Base-by-base conservation (phyloP, 208 protist genomes). In the Wallacemonas collosoma region DNA sequence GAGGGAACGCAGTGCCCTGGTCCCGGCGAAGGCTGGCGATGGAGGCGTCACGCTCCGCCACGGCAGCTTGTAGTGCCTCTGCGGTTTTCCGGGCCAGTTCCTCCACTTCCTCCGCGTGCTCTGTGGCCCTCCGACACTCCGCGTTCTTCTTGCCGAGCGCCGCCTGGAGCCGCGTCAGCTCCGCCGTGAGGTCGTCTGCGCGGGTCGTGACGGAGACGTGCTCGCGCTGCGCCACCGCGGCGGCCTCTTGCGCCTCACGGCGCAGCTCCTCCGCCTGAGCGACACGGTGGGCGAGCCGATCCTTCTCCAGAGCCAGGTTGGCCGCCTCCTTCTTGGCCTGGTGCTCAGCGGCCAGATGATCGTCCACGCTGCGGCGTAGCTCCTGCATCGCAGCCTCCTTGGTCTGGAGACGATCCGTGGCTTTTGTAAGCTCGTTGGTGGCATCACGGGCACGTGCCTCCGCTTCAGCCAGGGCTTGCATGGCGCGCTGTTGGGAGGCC, bases 51-150 rank as follows among this genome's bases (percentile, higher is more conserved):
- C 80, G 88, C 7, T 61, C 51, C n/a, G 68, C 41, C 39, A 91
- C 15, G 45, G 73, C 68, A 54, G 60, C 61, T 44, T 77, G 81
- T 11, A 93, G 71, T 47, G 90, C 85, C 66, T 88, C 81, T 17
- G 79, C 68, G 11, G 78, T 88, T 36, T 71, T 63, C 40, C 80
- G 75, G 38, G 86, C 83, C n/a, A 88, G 70, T 56, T 62, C 66
- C 73, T 93, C 88, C 48, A 87, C 84, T 43, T 89, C 83, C 57
- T 74, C 77, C 2, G 88, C 86, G 73, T 90, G 88, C 40, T 76
- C 61, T 14, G 74, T 54, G 3, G 86, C 72, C 5, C 81, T 80
- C 11, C 58, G 43, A 38, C 77, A 89, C 53, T 90, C 88, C 1
- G 66, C 74, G 1, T 73, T 58, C n/a, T 85, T 86, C 58, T 78